Percentiles rank a stretch among this genome's conserved stretches.
These are phyloP conservation scores for Pinus tabuliformis DNA, from an alignment of 75 land plant genomes.

Conservation along the genomic window DNA sequence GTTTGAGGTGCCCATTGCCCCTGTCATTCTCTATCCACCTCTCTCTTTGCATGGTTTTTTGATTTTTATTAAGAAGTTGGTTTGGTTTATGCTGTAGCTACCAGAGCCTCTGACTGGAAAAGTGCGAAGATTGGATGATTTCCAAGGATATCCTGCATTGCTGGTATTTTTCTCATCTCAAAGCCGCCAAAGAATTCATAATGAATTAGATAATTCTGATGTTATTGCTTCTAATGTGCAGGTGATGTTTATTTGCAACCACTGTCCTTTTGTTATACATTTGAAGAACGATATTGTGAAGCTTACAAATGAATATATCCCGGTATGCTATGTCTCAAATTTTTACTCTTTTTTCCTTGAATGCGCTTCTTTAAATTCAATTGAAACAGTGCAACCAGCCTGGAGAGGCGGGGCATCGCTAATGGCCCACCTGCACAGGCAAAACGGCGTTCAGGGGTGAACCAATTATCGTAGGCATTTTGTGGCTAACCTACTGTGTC, in stretches of 20 bases:
- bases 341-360: background rate
- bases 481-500: background rate
- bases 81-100: constrained; percentile 31
- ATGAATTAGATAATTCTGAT: background rate
- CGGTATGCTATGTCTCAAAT: constrained; percentile 16
- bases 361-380: background rate
- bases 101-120: constrained; percentile 87
- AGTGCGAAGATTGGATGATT: constrained; percentile 76
- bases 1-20: constrained; percentile 1
- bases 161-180: constrained; percentile 31
- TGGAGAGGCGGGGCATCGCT: too few species aligned
- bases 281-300: constrained; percentile 37
- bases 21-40: background rate
- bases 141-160: constrained; percentile 66
- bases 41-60: background rate
- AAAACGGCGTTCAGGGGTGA: background rate
- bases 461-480: background rate
- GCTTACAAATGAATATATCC: constrained; percentile 31
- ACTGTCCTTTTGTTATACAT: constrained; percentile 48
- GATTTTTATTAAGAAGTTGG: background rate
- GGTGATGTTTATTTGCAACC: constrained; percentile 59
- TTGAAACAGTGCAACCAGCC: background rate
- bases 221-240: constrained; percentile 7
- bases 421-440: too few species aligned
- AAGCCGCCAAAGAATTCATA: background rate